phyloP scores from a whole-genome alignment of 495 filamentous ascomycete genomes.

The Hamigera avellanea region DNA sequence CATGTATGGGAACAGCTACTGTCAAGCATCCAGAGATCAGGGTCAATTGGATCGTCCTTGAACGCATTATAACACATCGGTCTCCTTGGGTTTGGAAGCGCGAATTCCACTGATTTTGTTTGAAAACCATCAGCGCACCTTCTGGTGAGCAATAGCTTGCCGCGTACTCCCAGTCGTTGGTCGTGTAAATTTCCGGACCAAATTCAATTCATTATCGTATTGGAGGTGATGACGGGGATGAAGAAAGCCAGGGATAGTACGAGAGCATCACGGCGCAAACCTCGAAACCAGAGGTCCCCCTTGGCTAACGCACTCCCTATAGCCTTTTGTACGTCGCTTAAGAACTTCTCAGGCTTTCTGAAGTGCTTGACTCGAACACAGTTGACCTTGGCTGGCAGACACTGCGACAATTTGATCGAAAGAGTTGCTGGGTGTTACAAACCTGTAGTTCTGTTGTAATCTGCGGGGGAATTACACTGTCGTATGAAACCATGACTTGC shows the following conservation, averaged over 20 bases:
- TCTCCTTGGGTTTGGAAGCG: too few species aligned
- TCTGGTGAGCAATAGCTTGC: too few species aligned
- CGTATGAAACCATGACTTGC: neutral
- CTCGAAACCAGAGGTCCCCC: neutral
- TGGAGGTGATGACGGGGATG: too few species aligned
- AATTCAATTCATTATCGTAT: too few species aligned
- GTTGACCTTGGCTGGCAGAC: neutral
- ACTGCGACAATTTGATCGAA: neutral
- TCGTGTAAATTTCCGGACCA: too few species aligned
- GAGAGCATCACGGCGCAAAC: neutral
- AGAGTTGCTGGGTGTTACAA: neutral
- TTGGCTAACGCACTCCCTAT: neutral
- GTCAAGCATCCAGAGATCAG: too few species aligned
- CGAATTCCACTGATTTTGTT: too few species aligned
- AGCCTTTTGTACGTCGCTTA: neutral
- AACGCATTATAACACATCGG: too few species aligned
- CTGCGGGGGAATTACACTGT: neutral
- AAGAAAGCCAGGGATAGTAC: neutral
- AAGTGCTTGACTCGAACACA: neutral
- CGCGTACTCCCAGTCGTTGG: too few species aligned
- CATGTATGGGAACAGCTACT: too few species aligned
- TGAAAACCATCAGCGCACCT: too few species aligned
- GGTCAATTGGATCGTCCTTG: too few species aligned
- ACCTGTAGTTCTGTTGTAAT: neutral
- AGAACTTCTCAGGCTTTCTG: constrained; percentile 2